These are phyloP conservation scores for Beta vulgaris DNA, from an alignment of 148 eudicot species.

Conservation along the genomic window DNA sequence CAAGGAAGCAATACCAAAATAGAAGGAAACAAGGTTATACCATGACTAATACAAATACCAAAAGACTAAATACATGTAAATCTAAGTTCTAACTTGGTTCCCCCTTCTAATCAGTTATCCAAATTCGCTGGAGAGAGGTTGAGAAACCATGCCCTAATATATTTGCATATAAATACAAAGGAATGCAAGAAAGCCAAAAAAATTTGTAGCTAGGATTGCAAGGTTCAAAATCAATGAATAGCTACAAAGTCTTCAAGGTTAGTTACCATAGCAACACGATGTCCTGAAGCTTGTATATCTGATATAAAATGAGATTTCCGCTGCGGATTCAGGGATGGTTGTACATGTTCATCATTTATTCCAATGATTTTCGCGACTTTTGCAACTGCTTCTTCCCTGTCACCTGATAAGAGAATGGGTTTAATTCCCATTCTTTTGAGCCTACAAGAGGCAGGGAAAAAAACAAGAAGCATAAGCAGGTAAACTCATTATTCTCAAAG, in stretches of 20 bases:
- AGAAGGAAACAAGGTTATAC: not conserved
- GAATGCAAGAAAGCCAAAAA: not conserved
- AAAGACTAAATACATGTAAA: not conserved
- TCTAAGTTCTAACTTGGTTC: too few species aligned
- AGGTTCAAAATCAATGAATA: not conserved
- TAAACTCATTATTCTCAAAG: not conserved
- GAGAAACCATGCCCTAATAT: not conserved
- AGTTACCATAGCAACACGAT: conserved; percentile 79
- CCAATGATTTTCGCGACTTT: conserved; percentile 67
- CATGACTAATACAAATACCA: not conserved
- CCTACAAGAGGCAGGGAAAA: conserved; percentile 35
- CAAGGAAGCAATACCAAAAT: conserved; percentile 16
- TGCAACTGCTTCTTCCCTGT: conserved; percentile 96
- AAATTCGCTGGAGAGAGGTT: not conserved
- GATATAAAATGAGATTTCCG: conserved; percentile 74
- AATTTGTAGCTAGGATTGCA: not conserved
- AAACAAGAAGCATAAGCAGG: not conserved
- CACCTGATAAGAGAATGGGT: conserved; percentile 80
- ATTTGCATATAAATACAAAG: not conserved
- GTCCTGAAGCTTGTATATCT: conserved; percentile 64
- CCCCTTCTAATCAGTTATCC: not conserved
- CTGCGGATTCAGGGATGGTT: conserved; percentile 74
- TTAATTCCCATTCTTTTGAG: conserved; percentile 67
- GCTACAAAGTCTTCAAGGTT: conserved; percentile 1
- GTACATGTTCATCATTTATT: conserved; percentile 54